These are phyloP conservation scores for Nitzschia palea DNA, from an alignment of 108 stramenopile species.

Conservation along the genomic window DNA sequence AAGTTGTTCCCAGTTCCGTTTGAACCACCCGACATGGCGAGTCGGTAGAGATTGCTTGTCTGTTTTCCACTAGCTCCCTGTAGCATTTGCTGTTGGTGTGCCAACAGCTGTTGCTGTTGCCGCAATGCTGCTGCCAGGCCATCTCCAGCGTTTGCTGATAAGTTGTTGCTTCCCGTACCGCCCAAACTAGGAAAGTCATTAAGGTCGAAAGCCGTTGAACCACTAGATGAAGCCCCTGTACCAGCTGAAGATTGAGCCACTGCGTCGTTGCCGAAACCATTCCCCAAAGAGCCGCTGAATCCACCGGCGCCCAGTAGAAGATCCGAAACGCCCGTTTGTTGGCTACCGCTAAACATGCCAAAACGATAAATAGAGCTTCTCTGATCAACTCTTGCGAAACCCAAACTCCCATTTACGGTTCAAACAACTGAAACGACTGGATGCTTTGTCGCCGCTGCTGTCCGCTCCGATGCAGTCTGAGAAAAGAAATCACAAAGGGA, in stretches of 20 bases:
- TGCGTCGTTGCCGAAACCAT: constrained; percentile 47
- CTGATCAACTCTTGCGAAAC: not conserved
- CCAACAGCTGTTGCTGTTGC: constrained; percentile 49
- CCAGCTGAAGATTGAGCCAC: constrained; percentile 31
- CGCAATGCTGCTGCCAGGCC: constrained; percentile 74
- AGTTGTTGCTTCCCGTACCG: constrained; percentile 25
- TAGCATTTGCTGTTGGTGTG: constrained; percentile 70
- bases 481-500: not conserved
- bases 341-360: constrained; percentile 52
- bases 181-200: constrained; percentile 83
- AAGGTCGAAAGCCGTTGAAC: constrained; percentile 66
- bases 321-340: constrained; percentile 50
- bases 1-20: constrained; percentile 63
- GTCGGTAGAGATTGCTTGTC: constrained; percentile 69
- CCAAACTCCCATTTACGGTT: constrained; percentile 19
- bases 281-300: constrained; percentile 46
- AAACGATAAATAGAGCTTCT: not conserved
- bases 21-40: constrained; percentile 62
- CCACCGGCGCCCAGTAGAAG: constrained; percentile 55
- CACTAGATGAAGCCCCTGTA: constrained; percentile 31
- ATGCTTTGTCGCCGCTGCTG: not conserved
- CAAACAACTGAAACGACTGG: constrained; percentile 13
- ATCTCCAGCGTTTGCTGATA: constrained; percentile 34
- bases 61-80: constrained; percentile 40
- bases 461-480: not conserved